Evolutionary conservation across 2,329 filamentous ascomycete genomes (phyloP).

Genomic region (Nothophoma quercina): DNA sequence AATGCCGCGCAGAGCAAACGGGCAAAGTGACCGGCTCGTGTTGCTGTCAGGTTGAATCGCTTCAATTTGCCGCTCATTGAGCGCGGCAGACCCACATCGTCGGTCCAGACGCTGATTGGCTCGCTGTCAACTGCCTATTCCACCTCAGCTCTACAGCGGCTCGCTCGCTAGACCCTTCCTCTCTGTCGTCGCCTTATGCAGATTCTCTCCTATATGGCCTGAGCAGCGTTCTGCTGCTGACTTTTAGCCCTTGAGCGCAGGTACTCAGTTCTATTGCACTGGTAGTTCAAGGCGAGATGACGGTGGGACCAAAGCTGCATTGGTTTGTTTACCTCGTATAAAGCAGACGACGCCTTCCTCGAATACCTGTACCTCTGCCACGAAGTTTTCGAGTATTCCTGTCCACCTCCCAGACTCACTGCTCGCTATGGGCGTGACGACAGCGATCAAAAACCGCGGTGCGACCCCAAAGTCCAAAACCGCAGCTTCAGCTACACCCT

Average conservation of each 20-base stretch:
- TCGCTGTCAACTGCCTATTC: constrained; percentile 11
- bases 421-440: constrained; percentile 6
- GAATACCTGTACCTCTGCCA: background rate
- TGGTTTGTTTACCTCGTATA: too few relatives aligned
- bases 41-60: background rate
- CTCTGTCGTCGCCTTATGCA: background rate
- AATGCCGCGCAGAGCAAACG: background rate
- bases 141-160: background rate
- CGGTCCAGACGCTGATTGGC: constrained; percentile 6
- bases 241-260: background rate
- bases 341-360: too few relatives aligned
- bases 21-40: too few relatives aligned
- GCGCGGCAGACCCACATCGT: background rate
- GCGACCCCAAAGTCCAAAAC: background rate
- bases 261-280: background rate
- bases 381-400: background rate
- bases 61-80: background rate
- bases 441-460: constrained; percentile 1
- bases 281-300: too few relatives aligned
- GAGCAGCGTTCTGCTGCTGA: background rate
- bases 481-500: background rate
- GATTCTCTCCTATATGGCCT: background rate
- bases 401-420: background rate
- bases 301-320: too few relatives aligned
- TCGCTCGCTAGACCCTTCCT: constrained; percentile 11